Evolutionary conservation across 2,329 filamentous ascomycete species (phyloP).

Genomic region (Colletotrichum godetiae): DNA sequence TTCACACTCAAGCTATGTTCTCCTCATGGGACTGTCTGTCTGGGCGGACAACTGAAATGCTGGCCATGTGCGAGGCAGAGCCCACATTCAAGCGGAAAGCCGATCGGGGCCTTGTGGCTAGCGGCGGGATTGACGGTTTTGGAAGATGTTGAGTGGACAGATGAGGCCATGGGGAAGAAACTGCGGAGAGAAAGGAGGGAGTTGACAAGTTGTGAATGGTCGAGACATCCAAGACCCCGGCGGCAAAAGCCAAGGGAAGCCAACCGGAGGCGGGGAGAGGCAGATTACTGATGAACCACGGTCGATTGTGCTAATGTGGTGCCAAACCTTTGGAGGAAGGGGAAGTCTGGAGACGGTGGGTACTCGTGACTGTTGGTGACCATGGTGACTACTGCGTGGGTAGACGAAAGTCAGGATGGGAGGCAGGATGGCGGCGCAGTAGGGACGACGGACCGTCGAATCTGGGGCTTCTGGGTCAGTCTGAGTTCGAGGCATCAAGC

Average conservation of each 20-base stretch:
- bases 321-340: background rate
- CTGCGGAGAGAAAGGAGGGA: constrained; percentile 18
- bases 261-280: background rate
- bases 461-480: background rate
- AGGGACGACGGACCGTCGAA: constrained; percentile 34
- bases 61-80: constrained; percentile 18
- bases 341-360: background rate
- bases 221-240: background rate
- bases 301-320: background rate
- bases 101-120: constrained; percentile 18
- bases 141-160: constrained; percentile 25
- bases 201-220: constrained; percentile 21
- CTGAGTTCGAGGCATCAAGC: no score
- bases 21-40: constrained; percentile 17
- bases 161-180: background rate
- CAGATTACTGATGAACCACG: background rate
- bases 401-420: background rate
- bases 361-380: background rate
- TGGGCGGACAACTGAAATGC: background rate
- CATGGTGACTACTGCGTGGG: background rate
- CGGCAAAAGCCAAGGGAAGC: background rate
- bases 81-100: constrained; percentile 11
- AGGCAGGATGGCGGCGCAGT: constrained; percentile 4
- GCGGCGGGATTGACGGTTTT: constrained; percentile 35
- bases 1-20: constrained; percentile 8